Evolutionary conservation across 1,139 yeast species (phyloP), one percentile per base, ranked within the genome.

Genomic region (Taphrina sp.): DNA sequence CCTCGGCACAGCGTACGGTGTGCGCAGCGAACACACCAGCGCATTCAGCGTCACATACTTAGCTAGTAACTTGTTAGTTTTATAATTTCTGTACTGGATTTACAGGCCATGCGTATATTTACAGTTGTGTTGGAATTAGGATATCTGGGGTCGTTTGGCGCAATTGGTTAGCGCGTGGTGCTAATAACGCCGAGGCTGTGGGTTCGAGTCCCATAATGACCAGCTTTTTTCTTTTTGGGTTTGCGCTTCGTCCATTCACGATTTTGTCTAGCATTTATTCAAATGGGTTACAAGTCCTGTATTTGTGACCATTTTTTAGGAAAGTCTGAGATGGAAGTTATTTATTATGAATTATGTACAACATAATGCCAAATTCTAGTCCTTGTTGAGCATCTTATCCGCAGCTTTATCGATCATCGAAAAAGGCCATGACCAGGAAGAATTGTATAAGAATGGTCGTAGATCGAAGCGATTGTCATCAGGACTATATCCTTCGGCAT

Each of bases 401-500:
- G 59, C 61, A 14, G 58, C 62, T 14, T 57, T 80, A 65, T 88
- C 96, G 56, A 92, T 92, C 71, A 87, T 89, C 69, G 81, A 82
- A 63, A 88, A 80, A 1, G 96, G 95, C 83, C 92, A 86, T 1
- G 90, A 79, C 71, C 89, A 92, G 59, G 87, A 73, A n/a, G 97
- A 96, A 64, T 86, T 81, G 59, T 92, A 87, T 68, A 92, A 76
- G 69, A 92, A 89, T 17, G 98, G 99, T 62, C 99, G 77, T 66
- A 94, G 75, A 68, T 92, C 99, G 69, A 85, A 92, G 65, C 99
- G 78, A 69, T 92, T 92, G 68, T 92, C 99, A 70, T 92, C 99
- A 0, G 98, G 97, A 1, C 96, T 88, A 67, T 94, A 92, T 66
- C 87, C 95, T 68, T 92, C 99, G 0, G 98, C 98, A 65, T 92